phyloP scores from a whole-genome alignment of 2,329 filamentous ascomycete genomes.

The Colletotrichum tabaci region DNA sequence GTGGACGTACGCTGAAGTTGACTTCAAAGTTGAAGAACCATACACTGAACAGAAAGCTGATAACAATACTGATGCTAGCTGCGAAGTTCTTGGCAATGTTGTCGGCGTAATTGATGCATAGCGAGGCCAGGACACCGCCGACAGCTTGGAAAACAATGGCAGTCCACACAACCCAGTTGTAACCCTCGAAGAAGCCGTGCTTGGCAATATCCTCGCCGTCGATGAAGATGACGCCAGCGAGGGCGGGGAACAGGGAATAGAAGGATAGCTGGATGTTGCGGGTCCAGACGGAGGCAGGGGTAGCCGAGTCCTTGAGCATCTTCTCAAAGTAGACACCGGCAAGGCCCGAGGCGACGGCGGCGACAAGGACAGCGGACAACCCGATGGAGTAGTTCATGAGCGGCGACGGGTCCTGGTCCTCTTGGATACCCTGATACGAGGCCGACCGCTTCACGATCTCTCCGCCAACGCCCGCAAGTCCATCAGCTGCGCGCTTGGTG shows the following conservation, averaged over 20 bases:
- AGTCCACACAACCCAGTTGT: constrained; percentile 92
- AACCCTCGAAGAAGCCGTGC: constrained; percentile 94
- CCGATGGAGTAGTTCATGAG: constrained; percentile 85
- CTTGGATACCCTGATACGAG: constrained; percentile 90
- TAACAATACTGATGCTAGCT: constrained; percentile 89
- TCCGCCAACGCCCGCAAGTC: constrained; percentile 48
- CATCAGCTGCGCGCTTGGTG: constrained; percentile 62
- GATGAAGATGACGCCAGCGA: constrained; percentile 88
- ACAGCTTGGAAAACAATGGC: constrained; percentile 86
- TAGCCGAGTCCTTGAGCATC: constrained; percentile 87
- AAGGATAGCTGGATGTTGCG: constrained; percentile 95
- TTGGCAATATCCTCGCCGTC: constrained; percentile 88
- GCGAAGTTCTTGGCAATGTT: constrained; percentile 96
- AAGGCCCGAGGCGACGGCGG: constrained; percentile 85
- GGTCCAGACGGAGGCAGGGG: constrained; percentile 82
- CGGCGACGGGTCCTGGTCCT: constrained; percentile 67
- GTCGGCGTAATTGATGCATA: constrained; percentile 87
- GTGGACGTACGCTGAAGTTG: constrained; percentile 76
- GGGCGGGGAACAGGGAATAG: constrained; percentile 91
- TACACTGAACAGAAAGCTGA: constrained; percentile 89
- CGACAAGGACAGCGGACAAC: constrained; percentile 81
- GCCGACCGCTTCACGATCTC: constrained; percentile 76
- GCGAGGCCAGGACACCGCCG: constrained; percentile 82
- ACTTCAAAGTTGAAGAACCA: constrained; percentile 87
- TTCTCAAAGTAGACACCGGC: constrained; percentile 93